Base-by-base conservation (phyloP, 768 basidiomycete genomes). In the Dioszegia aurantiaca region DNA sequence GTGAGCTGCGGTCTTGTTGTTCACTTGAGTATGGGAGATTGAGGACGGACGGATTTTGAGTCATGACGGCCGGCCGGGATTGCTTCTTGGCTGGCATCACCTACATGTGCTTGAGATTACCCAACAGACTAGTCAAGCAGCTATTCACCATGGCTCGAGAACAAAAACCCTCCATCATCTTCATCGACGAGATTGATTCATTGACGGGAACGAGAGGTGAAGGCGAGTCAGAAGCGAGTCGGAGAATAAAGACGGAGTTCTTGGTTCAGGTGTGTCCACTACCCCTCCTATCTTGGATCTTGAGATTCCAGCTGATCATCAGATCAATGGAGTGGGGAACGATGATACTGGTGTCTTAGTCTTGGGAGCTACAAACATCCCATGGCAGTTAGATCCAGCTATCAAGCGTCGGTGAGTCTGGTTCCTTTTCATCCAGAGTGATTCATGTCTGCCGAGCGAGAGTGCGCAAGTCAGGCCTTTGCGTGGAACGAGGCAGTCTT, bases 261-360 rank as follows among this genome's bases (percentile, higher is more conserved):
- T 43, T 70, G 59, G 69, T 69, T 16, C 68, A 70, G 63, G 62
- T 67, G 26, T 49, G 65, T 31, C 3, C 14, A 23, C 46, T 11
- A 5, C 21, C 21, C 17, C 19, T n/a, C 8, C 3, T 14, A 33
- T 6, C 33, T 33, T 33, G 6, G 24, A 1, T 12, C 14, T 12
- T 43, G 17, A 17, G 31, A 28, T 14, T 36, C 11, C 45, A 45
- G 58, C 59, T 57, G 59, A 58, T 40, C 19, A 52, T n/a, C 90
- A 97, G 74, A 98, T 98, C 91, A 90, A 98, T 62, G 95, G 95
- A 39, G 94, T 98, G 1, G 95, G 95, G 0, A 90, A 97, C 70
- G 95, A 99, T 59, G 93, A 95, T 76, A 89, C 89, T 0, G 95
- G 95, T 9, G 90, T 99, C 0, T 83, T 99, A 19, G 92, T 98